Conservation (phyloP, 2,329 filamentous ascomycete species). For the Pseudopyricularia javanii region DNA sequence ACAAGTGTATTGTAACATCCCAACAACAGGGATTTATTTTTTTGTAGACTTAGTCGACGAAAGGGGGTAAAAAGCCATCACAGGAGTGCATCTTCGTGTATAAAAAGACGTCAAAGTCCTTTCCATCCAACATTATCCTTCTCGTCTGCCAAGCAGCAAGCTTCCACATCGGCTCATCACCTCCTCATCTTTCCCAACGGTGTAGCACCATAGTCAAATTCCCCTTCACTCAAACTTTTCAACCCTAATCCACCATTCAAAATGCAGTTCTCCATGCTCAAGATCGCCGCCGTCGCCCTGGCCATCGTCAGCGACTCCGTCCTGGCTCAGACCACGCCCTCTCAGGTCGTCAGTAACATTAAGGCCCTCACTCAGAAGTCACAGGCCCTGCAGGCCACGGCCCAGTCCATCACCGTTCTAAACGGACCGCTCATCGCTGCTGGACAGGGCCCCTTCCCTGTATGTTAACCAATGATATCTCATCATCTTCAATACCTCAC, state of each 20-base stretch:
- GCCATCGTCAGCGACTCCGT: constrained; percentile 13
- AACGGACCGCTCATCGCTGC: constrained; percentile 13
- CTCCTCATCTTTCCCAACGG: neutral
- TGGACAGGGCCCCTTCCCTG: constrained; percentile 17
- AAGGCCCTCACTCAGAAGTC: constrained; percentile 12
- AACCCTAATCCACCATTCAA: neutral
- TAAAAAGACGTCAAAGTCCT: neutral
- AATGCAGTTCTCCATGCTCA: constrained; percentile 12
- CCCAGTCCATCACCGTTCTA: constrained; percentile 13
- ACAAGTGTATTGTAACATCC: too few relatives aligned
- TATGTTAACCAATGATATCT: constrained; percentile 7
- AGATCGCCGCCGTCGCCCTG: constrained; percentile 11
- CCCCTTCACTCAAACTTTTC: neutral
- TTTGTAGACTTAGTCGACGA: too few relatives aligned
- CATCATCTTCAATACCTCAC: neutral
- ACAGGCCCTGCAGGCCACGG: constrained; percentile 12
- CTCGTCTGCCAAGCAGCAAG: neutral
- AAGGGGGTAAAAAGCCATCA: too few relatives aligned
- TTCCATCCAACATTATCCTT: neutral
- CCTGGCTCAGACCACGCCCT: constrained; percentile 4
- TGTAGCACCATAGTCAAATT: neutral
- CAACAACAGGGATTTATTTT: too few relatives aligned
- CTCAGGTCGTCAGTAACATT: constrained; percentile 13
- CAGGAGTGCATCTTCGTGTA: neutral
- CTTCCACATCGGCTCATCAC: neutral